Conservation (phyloP, 805 yeast species). For the Metschnikowia similis region DNA sequence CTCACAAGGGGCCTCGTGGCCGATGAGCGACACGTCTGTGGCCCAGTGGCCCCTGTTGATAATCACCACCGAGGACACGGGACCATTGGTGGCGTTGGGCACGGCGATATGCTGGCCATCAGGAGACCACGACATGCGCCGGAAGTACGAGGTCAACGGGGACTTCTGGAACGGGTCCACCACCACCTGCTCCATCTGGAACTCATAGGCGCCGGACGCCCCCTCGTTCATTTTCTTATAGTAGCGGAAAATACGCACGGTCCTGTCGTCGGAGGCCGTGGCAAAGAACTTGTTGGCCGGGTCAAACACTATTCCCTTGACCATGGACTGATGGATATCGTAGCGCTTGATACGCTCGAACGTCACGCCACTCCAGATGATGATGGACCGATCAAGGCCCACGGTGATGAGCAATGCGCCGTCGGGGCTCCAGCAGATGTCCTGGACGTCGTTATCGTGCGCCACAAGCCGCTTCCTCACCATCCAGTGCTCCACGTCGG, state of each 20-base stretch:
- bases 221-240: slow-evolving; percentile 54
- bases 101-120: slow-evolving; percentile 85
- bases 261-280: slow-evolving; percentile 93
- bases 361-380: slow-evolving; percentile 90
- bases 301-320: slow-evolving; percentile 94
- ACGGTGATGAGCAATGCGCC: slow-evolving; percentile 86
- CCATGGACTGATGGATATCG: slow-evolving; percentile 92
- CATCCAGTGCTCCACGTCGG: slow-evolving; percentile 88
- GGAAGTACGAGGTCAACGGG: slow-evolving; percentile 87
- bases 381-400: slow-evolving; percentile 88
- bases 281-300: slow-evolving; percentile 98
- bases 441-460: slow-evolving; percentile 97
- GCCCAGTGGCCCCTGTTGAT: slow-evolving; percentile 80
- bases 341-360: slow-evolving; percentile 85
- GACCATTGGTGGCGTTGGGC: slow-evolving; percentile 83
- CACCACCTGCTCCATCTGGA: slow-evolving; percentile 80
- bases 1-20: slow-evolving; percentile 84
- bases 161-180: slow-evolving; percentile 82
- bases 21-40: slow-evolving; percentile 66
- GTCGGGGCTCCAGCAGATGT: slow-evolving; percentile 97
- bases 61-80: slow-evolving; percentile 68
- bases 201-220: slow-evolving; percentile 59
- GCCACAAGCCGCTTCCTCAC: slow-evolving; percentile 90
- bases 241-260: slow-evolving; percentile 82
- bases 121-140: slow-evolving; percentile 86